Conservation (phyloP, 352 stramenopile genomes). For the Peronospora belbahrii region DNA sequence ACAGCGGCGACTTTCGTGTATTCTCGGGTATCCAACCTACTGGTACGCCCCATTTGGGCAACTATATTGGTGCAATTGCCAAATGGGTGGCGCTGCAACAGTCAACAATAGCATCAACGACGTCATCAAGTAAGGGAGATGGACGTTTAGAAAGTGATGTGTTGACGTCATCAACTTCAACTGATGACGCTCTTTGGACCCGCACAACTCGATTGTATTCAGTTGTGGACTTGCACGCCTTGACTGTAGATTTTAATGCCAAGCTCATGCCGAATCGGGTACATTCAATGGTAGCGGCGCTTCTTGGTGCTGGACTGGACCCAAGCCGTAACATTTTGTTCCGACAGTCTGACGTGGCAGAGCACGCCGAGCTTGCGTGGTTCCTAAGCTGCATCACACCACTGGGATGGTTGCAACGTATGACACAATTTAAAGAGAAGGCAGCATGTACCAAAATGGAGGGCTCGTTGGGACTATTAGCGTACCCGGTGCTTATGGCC, state of each 20-base stretch:
- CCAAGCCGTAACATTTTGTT: slow-evolving; percentile 67
- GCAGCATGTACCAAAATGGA: slow-evolving; percentile 65
- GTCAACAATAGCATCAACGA: slow-evolving; percentile 5
- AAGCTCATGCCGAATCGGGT: slow-evolving; percentile 84
- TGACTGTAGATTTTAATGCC: slow-evolving; percentile 95
- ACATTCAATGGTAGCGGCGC: slow-evolving; percentile 87
- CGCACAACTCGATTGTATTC: slow-evolving; percentile 39
- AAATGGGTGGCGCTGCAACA: slow-evolving; percentile 96
- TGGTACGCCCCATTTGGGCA: slow-evolving; percentile 96
- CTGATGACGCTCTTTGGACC: not conserved
- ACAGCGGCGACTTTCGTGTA: slow-evolving; percentile 49
- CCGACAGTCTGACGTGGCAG: slow-evolving; percentile 67
- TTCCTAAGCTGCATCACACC: slow-evolving; percentile 95
- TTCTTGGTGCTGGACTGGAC: slow-evolving; percentile 91
- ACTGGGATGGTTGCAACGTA: slow-evolving; percentile 96
- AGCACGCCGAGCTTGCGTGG: slow-evolving; percentile 96
- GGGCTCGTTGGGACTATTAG: slow-evolving; percentile 89
- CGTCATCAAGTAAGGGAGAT: slow-evolving; percentile 1
- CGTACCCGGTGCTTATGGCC: slow-evolving; percentile 98
- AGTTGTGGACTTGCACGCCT: slow-evolving; percentile 96
- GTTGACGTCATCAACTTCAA: slow-evolving; percentile 16
- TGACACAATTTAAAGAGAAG: slow-evolving; percentile 99
- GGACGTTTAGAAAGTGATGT: slow-evolving; percentile 12
- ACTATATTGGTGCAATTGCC: slow-evolving; percentile 97
- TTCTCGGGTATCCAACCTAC: slow-evolving; percentile 98